Conservation (phyloP, 2,329 filamentous ascomycete species). For the Sphaerulina populicola region DNA sequence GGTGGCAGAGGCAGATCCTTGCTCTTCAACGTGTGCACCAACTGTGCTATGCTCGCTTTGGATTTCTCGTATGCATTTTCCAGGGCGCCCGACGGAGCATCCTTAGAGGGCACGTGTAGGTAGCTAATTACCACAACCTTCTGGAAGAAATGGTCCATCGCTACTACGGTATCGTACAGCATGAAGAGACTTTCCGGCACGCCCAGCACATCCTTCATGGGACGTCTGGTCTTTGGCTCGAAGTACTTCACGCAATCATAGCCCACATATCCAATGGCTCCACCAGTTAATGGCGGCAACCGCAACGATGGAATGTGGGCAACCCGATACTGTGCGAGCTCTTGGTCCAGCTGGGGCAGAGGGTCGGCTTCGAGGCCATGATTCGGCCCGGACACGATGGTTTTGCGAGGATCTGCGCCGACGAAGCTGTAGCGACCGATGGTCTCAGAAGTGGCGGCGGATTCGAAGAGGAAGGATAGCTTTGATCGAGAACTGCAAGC, state of each 20-base stretch:
- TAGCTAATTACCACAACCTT: slow-evolving; percentile 92
- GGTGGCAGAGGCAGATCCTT: slow-evolving; percentile 59
- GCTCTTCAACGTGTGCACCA: slow-evolving; percentile 63
- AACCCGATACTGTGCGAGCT: slow-evolving; percentile 70
- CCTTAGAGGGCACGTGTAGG: slow-evolving; percentile 53
- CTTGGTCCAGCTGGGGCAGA: slow-evolving; percentile 69
- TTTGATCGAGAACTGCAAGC: slow-evolving; percentile 52
- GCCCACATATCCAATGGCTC: slow-evolving; percentile 90
- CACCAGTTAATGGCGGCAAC: slow-evolving; percentile 79
- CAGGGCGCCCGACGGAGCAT: slow-evolving; percentile 43
- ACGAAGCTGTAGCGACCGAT: slow-evolving; percentile 95
- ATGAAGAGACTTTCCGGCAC: slow-evolving; percentile 95
- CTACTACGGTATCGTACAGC: slow-evolving; percentile 89
- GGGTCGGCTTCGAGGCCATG: slow-evolving; percentile 80
- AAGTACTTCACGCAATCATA: slow-evolving; percentile 98
- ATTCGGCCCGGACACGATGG: slow-evolving; percentile 78
- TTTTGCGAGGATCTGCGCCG: slow-evolving; percentile 67
- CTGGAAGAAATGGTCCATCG: slow-evolving; percentile 90
- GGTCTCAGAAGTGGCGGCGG: slow-evolving; percentile 79
- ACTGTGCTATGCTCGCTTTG: slow-evolving; percentile 53
- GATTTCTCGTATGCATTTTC: slow-evolving; percentile 63
- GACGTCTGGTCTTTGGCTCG: slow-evolving; percentile 84
- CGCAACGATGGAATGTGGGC: slow-evolving; percentile 73
- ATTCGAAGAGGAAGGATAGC: slow-evolving; percentile 91
- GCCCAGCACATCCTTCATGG: slow-evolving; percentile 73